Evolutionary conservation across 192 early-diverging fungal species (phyloP).

Genomic region (Entophlyctis helioformis): DNA sequence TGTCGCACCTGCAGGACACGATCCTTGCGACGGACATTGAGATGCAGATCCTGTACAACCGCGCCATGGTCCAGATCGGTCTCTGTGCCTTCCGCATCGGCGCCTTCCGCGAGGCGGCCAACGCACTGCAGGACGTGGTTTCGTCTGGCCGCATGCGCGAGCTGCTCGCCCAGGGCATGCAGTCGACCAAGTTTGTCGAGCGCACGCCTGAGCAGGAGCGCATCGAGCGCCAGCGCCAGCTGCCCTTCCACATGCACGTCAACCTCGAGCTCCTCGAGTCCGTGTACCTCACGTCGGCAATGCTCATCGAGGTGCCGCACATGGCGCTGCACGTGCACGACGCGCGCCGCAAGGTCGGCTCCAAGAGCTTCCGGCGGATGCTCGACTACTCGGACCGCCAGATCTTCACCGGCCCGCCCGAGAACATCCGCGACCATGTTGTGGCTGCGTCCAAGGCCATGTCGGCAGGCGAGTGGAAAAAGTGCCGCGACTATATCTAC

Average conservation of each 20-base stretch:
- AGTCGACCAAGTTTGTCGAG: slow-evolving; percentile 62
- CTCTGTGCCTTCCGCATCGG: slow-evolving; percentile 93
- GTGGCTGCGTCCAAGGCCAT: slow-evolving; percentile 92
- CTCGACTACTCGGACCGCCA: slow-evolving; percentile 93
- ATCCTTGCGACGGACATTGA: slow-evolving; percentile 76
- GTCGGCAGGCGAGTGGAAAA: slow-evolving; percentile 87
- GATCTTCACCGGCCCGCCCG: slow-evolving; percentile 88
- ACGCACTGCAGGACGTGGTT: slow-evolving; percentile 80
- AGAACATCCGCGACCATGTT: slow-evolving; percentile 98
- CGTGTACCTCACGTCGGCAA: slow-evolving; percentile 86
- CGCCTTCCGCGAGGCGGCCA: slow-evolving; percentile 76
- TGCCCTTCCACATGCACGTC: slow-evolving; percentile 99
- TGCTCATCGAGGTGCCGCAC: slow-evolving; percentile 96
- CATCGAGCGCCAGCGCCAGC: slow-evolving; percentile 85
- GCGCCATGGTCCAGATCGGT: slow-evolving; percentile 91
- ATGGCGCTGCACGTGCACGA: slow-evolving; percentile 69
- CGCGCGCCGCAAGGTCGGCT: slow-evolving; percentile 56
- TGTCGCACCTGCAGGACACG: slow-evolving; percentile 96
- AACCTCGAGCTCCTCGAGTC: slow-evolving; percentile 98
- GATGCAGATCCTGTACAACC: slow-evolving; percentile 94
- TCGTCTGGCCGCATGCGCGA: slow-evolving; percentile 78
- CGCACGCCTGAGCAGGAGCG: slow-evolving; percentile 84
- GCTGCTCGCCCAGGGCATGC: slow-evolving; percentile 80
- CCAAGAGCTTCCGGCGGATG: slow-evolving; percentile 84
- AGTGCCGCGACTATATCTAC: slow-evolving; percentile 67